Base-by-base conservation (phyloP, 257 asterid species). In the Capsicum baccatum region DNA sequence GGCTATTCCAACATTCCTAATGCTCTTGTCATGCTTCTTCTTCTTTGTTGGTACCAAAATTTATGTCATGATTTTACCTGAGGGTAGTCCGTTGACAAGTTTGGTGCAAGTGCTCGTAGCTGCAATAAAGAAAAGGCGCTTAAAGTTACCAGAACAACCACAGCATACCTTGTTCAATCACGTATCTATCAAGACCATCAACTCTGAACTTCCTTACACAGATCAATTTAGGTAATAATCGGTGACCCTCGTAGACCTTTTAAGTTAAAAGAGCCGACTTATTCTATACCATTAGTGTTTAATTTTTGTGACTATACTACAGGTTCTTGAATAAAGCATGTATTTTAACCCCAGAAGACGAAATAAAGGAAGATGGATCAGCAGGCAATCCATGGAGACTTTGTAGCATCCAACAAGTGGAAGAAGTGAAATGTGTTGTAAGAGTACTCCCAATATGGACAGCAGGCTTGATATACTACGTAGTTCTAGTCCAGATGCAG, bases 51-150 rank as follows among this genome's bases (percentile, higher is more conserved):
- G 89, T 6, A 82, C 87, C 13, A 87, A 35, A 58, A 87, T 87
- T 19, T 87, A 87, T 50, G 87, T 85, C 48, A 42, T 47, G 14
- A 69, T 87, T 67, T 17, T 78, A 42, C 87, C 89, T 0, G 69
- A 86, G 66, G 89, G 89, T 21, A 88, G 90, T 56, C 90, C 90
- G 16, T 10, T 88, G 64, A 81, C 74, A 5, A 86, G 90, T 78
- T 11, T 88, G 48, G 56, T 33, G 9, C 90, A 88, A 80, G 90
- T 88, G 9, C 6, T 86, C 0, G 84, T 86, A 42, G 85, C 87
- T 79, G 85, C 89, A 26, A 78, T 50, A 6, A 79, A 80, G 74
- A 88, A 88, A 71, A 86, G 87, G 79, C 10, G 52, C 16, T 54
- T 88, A 70, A 62, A 82, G 26, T 50, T 86, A 39, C 89, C 85